Evolutionary conservation across 208 protist species (phyloP).

Genomic region (Tetramitus jugosus): DNA sequence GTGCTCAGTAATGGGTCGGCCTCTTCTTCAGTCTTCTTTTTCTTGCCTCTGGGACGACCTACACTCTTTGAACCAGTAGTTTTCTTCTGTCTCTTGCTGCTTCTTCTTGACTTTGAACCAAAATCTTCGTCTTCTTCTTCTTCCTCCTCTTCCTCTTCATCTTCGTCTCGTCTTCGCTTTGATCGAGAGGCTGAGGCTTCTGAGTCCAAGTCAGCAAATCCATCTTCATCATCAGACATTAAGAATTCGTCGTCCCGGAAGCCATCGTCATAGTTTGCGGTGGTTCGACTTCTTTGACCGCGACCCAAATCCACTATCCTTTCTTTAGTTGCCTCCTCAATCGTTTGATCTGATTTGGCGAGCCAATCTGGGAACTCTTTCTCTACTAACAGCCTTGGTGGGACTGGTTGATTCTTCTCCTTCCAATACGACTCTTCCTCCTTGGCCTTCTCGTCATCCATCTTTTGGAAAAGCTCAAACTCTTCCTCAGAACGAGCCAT

Average conservation of each 20-base stretch:
- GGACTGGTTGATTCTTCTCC: background rate
- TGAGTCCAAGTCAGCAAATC: background rate
- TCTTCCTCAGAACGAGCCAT: slow-evolving; percentile 53
- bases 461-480: slow-evolving; percentile 46
- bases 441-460: slow-evolving; percentile 31
- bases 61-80: background rate
- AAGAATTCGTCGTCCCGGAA: background rate
- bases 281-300: background rate
- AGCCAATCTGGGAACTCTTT: slow-evolving; percentile 14
- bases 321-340: no score
- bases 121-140: slow-evolving; percentile 3
- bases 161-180: no score
- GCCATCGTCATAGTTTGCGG: no score
- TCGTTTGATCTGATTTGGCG: background rate
- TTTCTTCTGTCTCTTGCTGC: background rate
- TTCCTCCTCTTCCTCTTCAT: slow-evolving; percentile 12
- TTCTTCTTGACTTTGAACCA: background rate
- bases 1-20: no score
- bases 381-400: background rate
- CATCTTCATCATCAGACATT: background rate
- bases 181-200: no score
- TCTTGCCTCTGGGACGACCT: no score
- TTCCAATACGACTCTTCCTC: background rate
- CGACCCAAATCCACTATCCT: background rate
- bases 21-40: background rate